Percentiles rank a stretch among this genome's conserved stretches.
Conservation (phyloP, 2,329 filamentous ascomycete genomes). For the Claviceps capensis region DNA sequence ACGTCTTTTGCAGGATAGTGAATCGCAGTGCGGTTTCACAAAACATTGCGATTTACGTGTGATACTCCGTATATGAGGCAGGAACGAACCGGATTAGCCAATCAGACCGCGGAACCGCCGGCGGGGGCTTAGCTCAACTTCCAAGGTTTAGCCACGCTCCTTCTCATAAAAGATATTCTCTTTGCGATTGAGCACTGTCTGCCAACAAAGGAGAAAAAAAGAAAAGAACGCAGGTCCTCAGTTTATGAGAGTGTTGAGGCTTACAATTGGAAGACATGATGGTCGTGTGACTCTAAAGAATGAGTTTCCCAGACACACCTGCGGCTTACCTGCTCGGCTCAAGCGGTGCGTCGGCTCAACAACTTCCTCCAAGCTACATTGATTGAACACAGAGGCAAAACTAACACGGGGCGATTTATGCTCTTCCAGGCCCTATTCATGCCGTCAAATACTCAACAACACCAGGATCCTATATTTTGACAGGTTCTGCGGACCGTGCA, state of each 20-base stretch:
- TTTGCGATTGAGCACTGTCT: background rate
- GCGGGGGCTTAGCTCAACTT: background rate
- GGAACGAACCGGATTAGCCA: background rate
- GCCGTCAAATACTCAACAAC: slow-evolving; percentile 59
- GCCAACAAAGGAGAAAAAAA: background rate
- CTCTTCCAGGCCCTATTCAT: slow-evolving; percentile 49
- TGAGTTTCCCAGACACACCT: slow-evolving; percentile 35
- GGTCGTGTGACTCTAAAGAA: slow-evolving; percentile 9
- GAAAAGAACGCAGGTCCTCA: too few relatives aligned
- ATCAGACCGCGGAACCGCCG: background rate
- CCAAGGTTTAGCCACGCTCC: too few relatives aligned
- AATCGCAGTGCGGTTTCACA: background rate
- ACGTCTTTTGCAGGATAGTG: background rate
- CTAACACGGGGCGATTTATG: background rate
- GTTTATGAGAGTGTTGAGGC: background rate
- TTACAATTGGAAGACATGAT: background rate
- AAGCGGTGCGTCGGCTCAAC: slow-evolving; percentile 31
- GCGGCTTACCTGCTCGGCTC: slow-evolving; percentile 43
- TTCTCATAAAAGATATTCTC: background rate
- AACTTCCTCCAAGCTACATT: background rate
- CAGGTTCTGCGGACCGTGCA: slow-evolving; percentile 71
- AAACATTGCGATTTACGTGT: background rate
- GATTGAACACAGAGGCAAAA: background rate
- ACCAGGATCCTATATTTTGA: slow-evolving; percentile 66
- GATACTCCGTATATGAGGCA: background rate